Conservation (phyloP, 2,329 filamentous ascomycete genomes). For the Alternaria viburni region DNA sequence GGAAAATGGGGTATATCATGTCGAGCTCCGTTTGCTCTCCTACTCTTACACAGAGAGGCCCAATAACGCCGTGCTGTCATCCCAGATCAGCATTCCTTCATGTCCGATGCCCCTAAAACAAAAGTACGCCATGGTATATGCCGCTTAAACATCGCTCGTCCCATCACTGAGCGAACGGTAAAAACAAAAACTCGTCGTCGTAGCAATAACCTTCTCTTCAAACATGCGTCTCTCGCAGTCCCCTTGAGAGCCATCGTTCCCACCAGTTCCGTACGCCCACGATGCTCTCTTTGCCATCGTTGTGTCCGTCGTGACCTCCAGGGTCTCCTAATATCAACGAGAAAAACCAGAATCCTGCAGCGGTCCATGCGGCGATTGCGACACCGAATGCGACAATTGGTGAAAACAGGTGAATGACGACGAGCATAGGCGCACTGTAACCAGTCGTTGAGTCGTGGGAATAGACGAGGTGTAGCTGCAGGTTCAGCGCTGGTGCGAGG, state of each 20-base stretch:
- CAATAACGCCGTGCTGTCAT: slow-evolving; percentile 30
- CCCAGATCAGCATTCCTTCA: slow-evolving; percentile 18
- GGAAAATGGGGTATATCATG: slow-evolving; percentile 30
- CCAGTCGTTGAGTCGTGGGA: slow-evolving; percentile 48
- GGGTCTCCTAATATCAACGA: slow-evolving; percentile 67
- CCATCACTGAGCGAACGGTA: slow-evolving; percentile 6
- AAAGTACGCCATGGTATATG: slow-evolving; percentile 28
- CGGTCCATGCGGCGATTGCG: slow-evolving; percentile 63
- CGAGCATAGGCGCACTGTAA: slow-evolving; percentile 52
- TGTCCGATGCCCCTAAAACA: slow-evolving; percentile 8
- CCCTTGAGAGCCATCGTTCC: slow-evolving; percentile 62
- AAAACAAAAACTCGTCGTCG: slow-evolving; percentile 4
- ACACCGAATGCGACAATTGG: slow-evolving; percentile 64
- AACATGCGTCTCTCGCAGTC: slow-evolving; percentile 28
- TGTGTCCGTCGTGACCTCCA: slow-evolving; percentile 63
- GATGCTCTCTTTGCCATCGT: slow-evolving; percentile 67
- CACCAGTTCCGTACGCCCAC: slow-evolving; percentile 65
- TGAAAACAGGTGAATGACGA: slow-evolving; percentile 61
- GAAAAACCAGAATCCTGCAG: slow-evolving; percentile 68
- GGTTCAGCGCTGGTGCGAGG: slow-evolving; percentile 60
- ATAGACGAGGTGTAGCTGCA: slow-evolving; percentile 58
- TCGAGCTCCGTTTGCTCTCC: slow-evolving; percentile 7
- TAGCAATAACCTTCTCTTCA: background rate
- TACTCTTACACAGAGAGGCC: background rate
- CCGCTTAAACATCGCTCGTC: slow-evolving; percentile 25